Percentiles rank a stretch among this genome's conserved stretches.
Conservation (phyloP, 208 protist species). For the Porcisia hertigi region DNA sequence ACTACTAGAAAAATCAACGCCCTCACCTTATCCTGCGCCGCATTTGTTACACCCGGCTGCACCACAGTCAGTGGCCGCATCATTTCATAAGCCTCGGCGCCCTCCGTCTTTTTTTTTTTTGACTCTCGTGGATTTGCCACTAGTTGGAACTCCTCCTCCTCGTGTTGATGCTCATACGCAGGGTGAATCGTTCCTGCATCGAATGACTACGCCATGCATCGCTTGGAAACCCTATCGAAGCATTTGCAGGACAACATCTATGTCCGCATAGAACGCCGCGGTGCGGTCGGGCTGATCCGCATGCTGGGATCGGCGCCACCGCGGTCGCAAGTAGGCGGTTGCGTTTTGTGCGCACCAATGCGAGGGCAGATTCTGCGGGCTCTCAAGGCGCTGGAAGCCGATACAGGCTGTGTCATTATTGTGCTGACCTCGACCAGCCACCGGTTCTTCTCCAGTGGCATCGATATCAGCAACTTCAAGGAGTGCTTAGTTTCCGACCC, state of each 20-base stretch:
- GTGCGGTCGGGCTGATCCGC: conserved; percentile 39
- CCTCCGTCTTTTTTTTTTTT: no score
- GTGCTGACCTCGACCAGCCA: conserved; percentile 48
- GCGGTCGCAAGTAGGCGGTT: conserved; percentile 26
- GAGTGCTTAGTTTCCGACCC: conserved; percentile 36
- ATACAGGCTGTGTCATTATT: conserved; percentile 34
- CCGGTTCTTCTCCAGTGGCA: conserved; percentile 70
- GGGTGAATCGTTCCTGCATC: no score
- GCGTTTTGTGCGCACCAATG: conserved; percentile 46
- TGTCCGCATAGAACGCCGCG: conserved; percentile 53
- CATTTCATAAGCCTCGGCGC: no score
- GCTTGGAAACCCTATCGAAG: conserved; percentile 23
- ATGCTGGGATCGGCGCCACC: conserved; percentile 50
- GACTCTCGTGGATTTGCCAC: no score
- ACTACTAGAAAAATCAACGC: no score
- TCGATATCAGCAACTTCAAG: conserved; percentile 58
- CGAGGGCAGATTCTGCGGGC: conserved; percentile 48
- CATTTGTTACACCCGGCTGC: neutral
- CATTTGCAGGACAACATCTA: conserved; percentile 59
- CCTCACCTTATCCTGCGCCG: neutral
- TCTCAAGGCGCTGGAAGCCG: conserved; percentile 41
- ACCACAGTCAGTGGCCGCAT: neutral
- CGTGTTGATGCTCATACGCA: neutral
- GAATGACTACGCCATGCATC: neutral
- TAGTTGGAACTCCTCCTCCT: neutral